Evolutionary conservation across 2,329 filamentous ascomycete genomes (phyloP), one percentile per base, ranked within the genome.

Genomic region (Cercospora sesami): DNA sequence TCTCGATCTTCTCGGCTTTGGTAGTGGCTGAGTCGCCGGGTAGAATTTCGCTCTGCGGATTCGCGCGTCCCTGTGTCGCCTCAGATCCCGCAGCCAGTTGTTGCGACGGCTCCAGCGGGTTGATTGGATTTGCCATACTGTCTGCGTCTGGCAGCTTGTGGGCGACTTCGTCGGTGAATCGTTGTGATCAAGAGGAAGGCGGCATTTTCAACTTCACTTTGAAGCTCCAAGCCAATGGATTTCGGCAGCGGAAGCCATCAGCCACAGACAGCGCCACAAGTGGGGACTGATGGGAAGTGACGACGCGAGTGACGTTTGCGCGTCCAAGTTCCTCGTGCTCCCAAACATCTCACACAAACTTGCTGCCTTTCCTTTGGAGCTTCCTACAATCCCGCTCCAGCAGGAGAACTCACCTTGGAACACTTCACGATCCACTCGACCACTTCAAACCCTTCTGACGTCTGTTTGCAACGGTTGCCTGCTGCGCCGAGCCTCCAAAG

Each of bases 1-100:
- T 72, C 69, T 80, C 78, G 57, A 79, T 70, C 68, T 81, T 81
- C 64, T 81, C 79, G 21, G 80, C 79, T 66, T 77, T 78, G n/a
- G 79, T 80, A 12, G 75, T 75, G 7, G 78, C 75, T 7, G 79
- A 80, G 64, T 81, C 78, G 45, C 76, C 75, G 36, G 75, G 74
- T 33, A 79, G 68, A 21, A 78, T 74, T 36, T 78, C 74, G 55
- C 73, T 70, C 62, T 78, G 78, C 33, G 79, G 76, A 69, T 80
- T 74, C n/a, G 71, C 73, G 30, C 66, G 69, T 14, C 70, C 73
- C 28, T 70, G 69, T 64, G 72, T 65, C 16, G 73, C 70, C 16
- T 71, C 63, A 5, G 67, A 65, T 5, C 48, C 58, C 26, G 68
- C 71, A 59, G 74, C 68, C n/a, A 77, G 63, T 14, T 70, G 48